phyloP scores from a whole-genome alignment of 2,329 filamentous ascomycete species.

The Cladosporium cucumerinum region DNA sequence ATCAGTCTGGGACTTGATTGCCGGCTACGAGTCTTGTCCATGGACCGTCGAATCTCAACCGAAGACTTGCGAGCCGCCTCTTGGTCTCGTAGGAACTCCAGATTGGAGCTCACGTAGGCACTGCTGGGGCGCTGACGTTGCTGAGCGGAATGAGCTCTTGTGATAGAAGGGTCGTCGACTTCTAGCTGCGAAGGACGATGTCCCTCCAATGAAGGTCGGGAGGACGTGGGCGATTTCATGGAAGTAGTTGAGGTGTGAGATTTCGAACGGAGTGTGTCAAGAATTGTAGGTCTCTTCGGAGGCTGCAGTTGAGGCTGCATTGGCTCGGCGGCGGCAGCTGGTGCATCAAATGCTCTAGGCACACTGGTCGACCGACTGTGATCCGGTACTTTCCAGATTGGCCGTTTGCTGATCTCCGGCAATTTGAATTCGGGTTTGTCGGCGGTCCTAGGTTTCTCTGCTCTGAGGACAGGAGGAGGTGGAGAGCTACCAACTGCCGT shows the following conservation, averaged over 20 bases:
- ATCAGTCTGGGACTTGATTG: conserved; percentile 14
- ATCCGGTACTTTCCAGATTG: conserved; percentile 55
- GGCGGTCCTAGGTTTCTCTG: not conserved
- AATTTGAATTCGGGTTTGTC: conserved; percentile 25
- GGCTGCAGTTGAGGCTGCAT: conserved; percentile 35
- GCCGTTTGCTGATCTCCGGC: conserved; percentile 41
- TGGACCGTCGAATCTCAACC: conserved; percentile 3
- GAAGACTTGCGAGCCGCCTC: conserved; percentile 53
- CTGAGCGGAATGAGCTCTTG: conserved; percentile 62
- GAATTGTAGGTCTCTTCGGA: conserved; percentile 39
- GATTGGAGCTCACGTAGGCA: conserved; percentile 75
- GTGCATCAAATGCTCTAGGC: conserved; percentile 42
- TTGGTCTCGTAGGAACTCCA: conserved; percentile 77
- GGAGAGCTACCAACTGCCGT: conserved; percentile 50
- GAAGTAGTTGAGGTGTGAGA: conserved; percentile 48
- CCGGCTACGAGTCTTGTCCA: conserved; percentile 13
- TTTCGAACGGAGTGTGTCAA: conserved; percentile 48
- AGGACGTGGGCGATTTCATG: conserved; percentile 52
- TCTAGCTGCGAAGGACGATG: conserved; percentile 64
- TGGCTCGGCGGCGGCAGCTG: conserved; percentile 36
- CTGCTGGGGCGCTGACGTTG: conserved; percentile 71
- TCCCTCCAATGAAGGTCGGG: conserved; percentile 68
- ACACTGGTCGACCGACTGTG: conserved; percentile 50
- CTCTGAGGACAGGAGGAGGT: conserved; percentile 38
- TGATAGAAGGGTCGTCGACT: conserved; percentile 50